Evolutionary conservation across 441 rosid species (phyloP).

Genomic region (Croton laevigatus): DNA sequence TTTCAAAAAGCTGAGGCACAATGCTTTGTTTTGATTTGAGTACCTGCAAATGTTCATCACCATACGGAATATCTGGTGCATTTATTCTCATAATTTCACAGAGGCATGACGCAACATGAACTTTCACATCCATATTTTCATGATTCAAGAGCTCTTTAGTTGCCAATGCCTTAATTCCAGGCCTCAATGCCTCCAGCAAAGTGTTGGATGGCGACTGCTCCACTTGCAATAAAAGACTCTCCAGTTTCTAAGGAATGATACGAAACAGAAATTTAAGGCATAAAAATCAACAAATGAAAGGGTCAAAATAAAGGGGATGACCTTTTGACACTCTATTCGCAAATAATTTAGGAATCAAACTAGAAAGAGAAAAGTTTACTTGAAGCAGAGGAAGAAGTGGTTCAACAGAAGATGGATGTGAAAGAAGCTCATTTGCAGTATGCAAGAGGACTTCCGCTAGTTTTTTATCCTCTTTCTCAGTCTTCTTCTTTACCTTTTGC

Average conservation of each 20-base stretch:
- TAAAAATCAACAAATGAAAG: neutral
- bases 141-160: constrained; percentile 51
- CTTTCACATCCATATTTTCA: constrained; percentile 56
- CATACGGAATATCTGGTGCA: constrained; percentile 80
- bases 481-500: neutral
- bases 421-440: constrained; percentile 14
- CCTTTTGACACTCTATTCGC: no score
- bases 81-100: constrained; percentile 81
- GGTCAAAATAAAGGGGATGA: no score
- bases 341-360: no score
- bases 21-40: neutral
- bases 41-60: constrained; percentile 77
- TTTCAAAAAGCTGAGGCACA: neutral
- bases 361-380: constrained; percentile 1
- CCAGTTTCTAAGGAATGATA: constrained; percentile 46
- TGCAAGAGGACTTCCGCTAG: neutral
- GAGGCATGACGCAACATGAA: constrained; percentile 71
- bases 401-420: constrained; percentile 8
- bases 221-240: constrained; percentile 43
- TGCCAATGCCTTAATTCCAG: constrained; percentile 56
- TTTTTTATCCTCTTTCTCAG: neutral
- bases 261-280: neutral
- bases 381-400: constrained; percentile 9
- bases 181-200: constrained; percentile 51
- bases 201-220: constrained; percentile 59